Evolutionary conservation across 2,329 filamentous ascomycete genomes (phyloP), one percentile per base, ranked within the genome.

Genomic region (Ophiostoma fasciatum): DNA sequence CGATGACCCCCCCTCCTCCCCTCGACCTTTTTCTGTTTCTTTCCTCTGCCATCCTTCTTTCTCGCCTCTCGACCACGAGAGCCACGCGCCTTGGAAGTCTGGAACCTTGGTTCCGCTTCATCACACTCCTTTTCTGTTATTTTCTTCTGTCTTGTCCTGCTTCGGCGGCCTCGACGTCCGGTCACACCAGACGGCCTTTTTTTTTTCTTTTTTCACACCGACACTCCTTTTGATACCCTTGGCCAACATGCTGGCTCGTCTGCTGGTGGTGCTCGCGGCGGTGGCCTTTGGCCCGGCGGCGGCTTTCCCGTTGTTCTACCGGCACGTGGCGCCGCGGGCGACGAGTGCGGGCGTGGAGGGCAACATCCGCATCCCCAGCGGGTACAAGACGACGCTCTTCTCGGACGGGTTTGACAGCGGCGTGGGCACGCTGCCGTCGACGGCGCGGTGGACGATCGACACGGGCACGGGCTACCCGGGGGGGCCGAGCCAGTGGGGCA

Each of bases 401-500:
- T 36, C 42, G 13, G 46, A 50, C 36, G 44, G 47, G 41, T 51
- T 51, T 33, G 47, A 38, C 50, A 52, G 25, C 29, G 43, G 33
- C 43, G 48, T 49, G 8, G 50, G 50, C 20, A 44, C 51, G 8
- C 51, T 55, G 5, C 57, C 59, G 3, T 55, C 56, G 26, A 29
- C 49, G 18, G 47, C 50, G 12, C 64, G 60, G 46, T 68, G 64
- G 63, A 51, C 53, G 21, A 42, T 59, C 34, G 55, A 61, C 42
- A 47, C 51, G n/a, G 64, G 65, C 33, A 66, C 60, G 0, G 43
- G 46, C 9, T 69, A 68, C 42, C 53, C 60, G 2, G 59, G 59
- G n/a, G 63, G 64, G 1, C 49, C 62, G 0, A 36, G 49, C 7
- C 52, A 60, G 41, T 68, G 64, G 64, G 64, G 65, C 33, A 69